A percentile compares a stretch with the other conserved stretches of the same genome.
These are phyloP conservation scores for Verticillium longisporum DNA, from an alignment of 2,329 filamentous ascomycete species.

Conservation along the genomic window DNA sequence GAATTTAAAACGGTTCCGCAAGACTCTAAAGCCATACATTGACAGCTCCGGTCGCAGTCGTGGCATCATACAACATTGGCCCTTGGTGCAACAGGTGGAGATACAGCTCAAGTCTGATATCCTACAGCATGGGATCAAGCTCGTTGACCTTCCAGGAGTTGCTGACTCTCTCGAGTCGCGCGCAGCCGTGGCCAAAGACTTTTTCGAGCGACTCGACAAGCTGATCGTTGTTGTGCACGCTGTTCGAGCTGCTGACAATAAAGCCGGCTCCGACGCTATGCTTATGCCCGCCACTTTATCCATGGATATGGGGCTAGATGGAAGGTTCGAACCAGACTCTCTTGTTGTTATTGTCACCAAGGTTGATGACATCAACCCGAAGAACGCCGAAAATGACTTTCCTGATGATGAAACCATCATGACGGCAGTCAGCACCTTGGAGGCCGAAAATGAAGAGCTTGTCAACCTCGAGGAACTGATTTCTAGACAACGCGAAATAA, in stretches of 20 bases:
- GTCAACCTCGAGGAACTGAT: neutral
- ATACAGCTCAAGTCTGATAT: slow-evolving; percentile 5
- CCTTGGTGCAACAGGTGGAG: slow-evolving; percentile 10
- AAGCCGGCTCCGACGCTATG: slow-evolving; percentile 8
- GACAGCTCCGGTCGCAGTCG: slow-evolving; percentile 1
- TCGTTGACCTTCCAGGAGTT: slow-evolving; percentile 13
- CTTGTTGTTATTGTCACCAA: slow-evolving; percentile 10
- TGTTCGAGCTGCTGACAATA: slow-evolving; percentile 11
- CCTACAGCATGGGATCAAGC: slow-evolving; percentile 8
- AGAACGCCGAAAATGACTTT: slow-evolving; percentile 3
- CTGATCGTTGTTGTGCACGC: slow-evolving; percentile 8
- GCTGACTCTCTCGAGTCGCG: slow-evolving; percentile 9
- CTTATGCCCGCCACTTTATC: slow-evolving; percentile 5
- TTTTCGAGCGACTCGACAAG: slow-evolving; percentile 5
- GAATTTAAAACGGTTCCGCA: neutral
- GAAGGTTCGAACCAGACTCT: slow-evolving; percentile 3
- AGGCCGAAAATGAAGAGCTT: neutral
- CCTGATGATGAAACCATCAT: neutral
- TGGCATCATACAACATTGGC: slow-evolving; percentile 4
- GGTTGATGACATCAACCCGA: slow-evolving; percentile 8
- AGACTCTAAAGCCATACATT: slow-evolving; percentile 6
- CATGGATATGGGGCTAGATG: slow-evolving; percentile 8
- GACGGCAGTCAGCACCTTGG: neutral
- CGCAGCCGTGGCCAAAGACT: slow-evolving; percentile 5
- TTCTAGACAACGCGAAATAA: neutral